Conservation (phyloP, 2,329 filamentous ascomycete genomes). For the Calonectria pteridis region DNA sequence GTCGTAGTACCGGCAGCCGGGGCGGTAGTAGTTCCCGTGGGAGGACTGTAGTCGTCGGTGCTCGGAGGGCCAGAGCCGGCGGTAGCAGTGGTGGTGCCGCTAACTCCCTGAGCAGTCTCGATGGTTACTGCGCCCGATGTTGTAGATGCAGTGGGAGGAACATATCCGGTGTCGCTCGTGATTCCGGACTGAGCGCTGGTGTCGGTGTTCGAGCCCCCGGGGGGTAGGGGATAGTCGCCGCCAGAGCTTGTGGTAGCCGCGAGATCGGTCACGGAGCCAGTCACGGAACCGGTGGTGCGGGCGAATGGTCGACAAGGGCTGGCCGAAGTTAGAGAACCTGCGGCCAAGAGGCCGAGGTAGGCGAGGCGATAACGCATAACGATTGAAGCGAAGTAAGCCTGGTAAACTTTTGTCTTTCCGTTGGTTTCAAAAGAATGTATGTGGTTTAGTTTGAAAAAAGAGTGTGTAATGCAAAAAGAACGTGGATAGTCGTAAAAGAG, state of each 20-base stretch:
- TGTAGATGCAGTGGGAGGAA: neutral
- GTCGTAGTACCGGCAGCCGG: neutral
- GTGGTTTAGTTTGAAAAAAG: neutral
- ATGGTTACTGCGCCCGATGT: neutral
- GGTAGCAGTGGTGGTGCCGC: neutral
- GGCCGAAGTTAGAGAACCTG: neutral
- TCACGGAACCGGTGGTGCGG: neutral
- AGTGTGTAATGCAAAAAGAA: neutral
- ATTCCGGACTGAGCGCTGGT: no score
- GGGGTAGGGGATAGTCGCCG: neutral
- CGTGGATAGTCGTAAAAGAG: neutral
- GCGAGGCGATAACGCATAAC: neutral
- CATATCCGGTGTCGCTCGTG: neutral
- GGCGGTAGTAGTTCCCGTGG: neutral
- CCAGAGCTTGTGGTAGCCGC: neutral
- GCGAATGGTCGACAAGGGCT: neutral
- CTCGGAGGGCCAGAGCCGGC: neutral
- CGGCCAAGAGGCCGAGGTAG: neutral
- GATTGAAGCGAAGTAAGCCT: neutral
- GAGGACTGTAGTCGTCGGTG: neutral
- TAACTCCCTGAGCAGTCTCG: neutral
- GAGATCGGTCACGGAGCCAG: neutral
- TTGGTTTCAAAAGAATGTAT: neutral
- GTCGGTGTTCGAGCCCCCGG: neutral
- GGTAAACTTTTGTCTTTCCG: neutral